Conservation (phyloP, 768 basidiomycete genomes). For the Tephrocybe sp. region DNA sequence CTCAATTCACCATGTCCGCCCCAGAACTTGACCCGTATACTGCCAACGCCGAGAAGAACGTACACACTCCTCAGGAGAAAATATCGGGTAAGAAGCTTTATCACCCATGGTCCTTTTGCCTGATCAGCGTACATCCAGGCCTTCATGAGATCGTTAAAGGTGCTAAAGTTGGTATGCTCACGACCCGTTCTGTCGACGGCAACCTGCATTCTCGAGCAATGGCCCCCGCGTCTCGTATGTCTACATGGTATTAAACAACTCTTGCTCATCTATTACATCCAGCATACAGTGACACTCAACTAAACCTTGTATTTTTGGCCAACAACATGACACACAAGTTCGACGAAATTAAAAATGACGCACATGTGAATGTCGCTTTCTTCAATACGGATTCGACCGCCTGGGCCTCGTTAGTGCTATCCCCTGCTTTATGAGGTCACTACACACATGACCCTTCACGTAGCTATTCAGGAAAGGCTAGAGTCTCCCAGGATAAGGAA, state of each 20-base stretch:
- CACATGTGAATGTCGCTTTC: constrained; percentile 81
- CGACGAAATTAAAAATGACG: constrained; percentile 74
- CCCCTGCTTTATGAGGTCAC: not conserved
- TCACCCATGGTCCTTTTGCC: not conserved
- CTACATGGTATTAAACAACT: not conserved
- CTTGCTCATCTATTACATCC: not conserved
- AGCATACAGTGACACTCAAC: constrained; percentile 47
- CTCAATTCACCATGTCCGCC: constrained; percentile 19
- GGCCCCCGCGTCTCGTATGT: constrained; percentile 68
- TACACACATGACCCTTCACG: not conserved
- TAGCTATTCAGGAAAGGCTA: constrained; percentile 74
- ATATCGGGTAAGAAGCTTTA: constrained; percentile 49
- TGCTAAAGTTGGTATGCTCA: constrained; percentile 74
- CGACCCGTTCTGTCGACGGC: constrained; percentile 67
- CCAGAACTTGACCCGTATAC: constrained; percentile 72
- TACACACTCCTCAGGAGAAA: constrained; percentile 61
- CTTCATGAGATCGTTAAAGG: constrained; percentile 64
- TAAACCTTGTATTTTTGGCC: constrained; percentile 67
- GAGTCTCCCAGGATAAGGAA: constrained; percentile 58
- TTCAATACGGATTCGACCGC: constrained; percentile 66
- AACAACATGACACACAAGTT: constrained; percentile 76
- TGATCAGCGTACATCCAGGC: constrained; percentile 39
- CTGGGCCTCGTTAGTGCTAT: constrained; percentile 73
- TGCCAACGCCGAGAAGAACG: constrained; percentile 57
- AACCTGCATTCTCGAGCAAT: constrained; percentile 80